phyloP scores from a whole-genome alignment of 148 eudicot species.

The Cornus suecica region DNA sequence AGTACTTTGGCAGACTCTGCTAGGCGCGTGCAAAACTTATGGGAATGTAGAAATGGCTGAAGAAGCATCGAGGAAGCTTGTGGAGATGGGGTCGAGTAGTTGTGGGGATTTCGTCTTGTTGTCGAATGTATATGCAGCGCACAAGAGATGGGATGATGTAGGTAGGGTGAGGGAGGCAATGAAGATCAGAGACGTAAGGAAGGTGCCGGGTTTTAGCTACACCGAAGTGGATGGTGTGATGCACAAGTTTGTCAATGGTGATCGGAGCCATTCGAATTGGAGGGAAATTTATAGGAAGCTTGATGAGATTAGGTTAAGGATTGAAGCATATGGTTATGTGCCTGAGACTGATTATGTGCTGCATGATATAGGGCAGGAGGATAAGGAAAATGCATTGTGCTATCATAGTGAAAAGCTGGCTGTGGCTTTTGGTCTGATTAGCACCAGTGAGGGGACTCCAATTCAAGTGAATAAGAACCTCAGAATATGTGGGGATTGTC shows the following conservation, averaged over 20 bases:
- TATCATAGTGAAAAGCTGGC: conserved; percentile 90
- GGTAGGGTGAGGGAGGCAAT: conserved; percentile 67
- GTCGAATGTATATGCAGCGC: conserved; percentile 67
- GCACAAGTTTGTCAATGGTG: conserved; percentile 67
- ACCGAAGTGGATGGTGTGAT: conserved; percentile 56
- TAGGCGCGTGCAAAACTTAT: conserved; percentile 77
- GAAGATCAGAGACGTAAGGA: conserved; percentile 59
- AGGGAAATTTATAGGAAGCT: conserved; percentile 61
- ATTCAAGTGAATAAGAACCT: conserved; percentile 80
- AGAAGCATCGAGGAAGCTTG: conserved; percentile 62
- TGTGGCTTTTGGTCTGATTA: conserved; percentile 76
- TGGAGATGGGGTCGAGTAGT: conserved; percentile 72
- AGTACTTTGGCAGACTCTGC: conserved; percentile 78
- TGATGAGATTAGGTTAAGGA: conserved; percentile 61
- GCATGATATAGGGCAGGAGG: conserved; percentile 90
- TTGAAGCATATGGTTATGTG: conserved; percentile 60
- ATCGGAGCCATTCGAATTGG: conserved; percentile 53
- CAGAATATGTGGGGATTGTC: conserved; percentile 92
- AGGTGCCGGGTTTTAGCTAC: conserved; percentile 85
- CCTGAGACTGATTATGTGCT: conserved; percentile 70
- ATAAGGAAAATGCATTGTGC: conserved; percentile 66
- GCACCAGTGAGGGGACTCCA: conserved; percentile 37
- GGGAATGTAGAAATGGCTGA: conserved; percentile 75
- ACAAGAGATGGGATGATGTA: conserved; percentile 78
- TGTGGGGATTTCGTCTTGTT: conserved; percentile 75